These are phyloP conservation scores for Daldinia bambusicola DNA, from an alignment of 495 filamentous ascomycete genomes.

Conservation along the genomic window DNA sequence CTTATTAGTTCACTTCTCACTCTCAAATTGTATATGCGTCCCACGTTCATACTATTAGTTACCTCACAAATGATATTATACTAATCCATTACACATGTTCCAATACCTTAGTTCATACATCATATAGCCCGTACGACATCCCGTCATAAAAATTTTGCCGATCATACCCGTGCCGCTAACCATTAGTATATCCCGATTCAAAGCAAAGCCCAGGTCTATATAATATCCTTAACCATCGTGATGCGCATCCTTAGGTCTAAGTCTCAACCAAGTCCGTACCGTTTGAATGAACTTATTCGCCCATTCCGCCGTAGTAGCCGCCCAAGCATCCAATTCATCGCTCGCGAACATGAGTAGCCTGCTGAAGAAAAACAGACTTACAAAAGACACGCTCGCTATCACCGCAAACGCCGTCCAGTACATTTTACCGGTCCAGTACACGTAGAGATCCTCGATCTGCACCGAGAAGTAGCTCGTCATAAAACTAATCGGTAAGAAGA, in stretches of 20 bases:
- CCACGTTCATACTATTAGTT: background rate
- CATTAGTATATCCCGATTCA: background rate
- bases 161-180: background rate
- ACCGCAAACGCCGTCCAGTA: conserved; percentile 82
- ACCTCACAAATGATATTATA: background rate
- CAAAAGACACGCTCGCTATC: conserved; percentile 70
- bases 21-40: background rate
- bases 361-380: conserved; percentile 66
- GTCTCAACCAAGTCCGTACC: conserved; percentile 14
- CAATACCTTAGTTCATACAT: background rate
- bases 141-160: background rate
- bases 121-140: background rate
- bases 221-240: conserved; percentile 25
- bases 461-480: conserved; percentile 88
- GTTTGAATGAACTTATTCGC: conserved; percentile 13
- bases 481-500: conserved; percentile 85
- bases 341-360: conserved; percentile 58
- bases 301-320: conserved; percentile 34
- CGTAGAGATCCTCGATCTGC: conserved; percentile 68
- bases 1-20: background rate
- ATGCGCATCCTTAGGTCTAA: conserved; percentile 24
- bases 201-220: background rate
- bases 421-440: conserved; percentile 65
- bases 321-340: conserved; percentile 60
- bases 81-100: background rate